Conservation (phyloP, 1,139 yeast genomes). For the Candida sp. region DNA sequence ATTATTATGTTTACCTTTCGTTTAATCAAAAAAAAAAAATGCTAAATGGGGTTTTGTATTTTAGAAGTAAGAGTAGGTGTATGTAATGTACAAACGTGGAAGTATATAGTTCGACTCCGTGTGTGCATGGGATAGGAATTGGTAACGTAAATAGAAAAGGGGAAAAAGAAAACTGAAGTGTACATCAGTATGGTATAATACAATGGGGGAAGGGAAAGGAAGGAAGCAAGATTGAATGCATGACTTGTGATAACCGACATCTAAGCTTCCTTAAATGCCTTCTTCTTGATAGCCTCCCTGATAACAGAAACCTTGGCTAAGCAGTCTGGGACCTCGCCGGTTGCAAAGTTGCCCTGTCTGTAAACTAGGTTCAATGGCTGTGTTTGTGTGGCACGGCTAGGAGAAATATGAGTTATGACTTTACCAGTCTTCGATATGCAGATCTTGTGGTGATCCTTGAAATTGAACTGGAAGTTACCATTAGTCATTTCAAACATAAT, state of each 20-base stretch:
- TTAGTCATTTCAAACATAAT: constrained; percentile 95
- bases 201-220: background rate
- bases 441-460: constrained; percentile 92
- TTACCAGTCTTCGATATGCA: constrained; percentile 79
- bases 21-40: background rate
- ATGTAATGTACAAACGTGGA: too few relatives aligned
- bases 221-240: too few relatives aligned
- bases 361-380: constrained; percentile 64
- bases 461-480: constrained; percentile 93
- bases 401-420: constrained; percentile 82
- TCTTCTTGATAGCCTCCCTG: constrained; percentile 45
- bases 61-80: background rate
- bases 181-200: constrained; percentile 2
- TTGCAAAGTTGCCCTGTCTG: constrained; percentile 66
- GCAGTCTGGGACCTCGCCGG: constrained; percentile 56
- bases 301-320: constrained; percentile 39
- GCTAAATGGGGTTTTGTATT: background rate
- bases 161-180: background rate
- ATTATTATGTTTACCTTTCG: background rate
- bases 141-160: background rate
- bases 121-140: constrained; percentile 1
- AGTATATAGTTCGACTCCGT: too few relatives aligned
- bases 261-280: constrained; percentile 37
- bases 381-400: constrained; percentile 74
- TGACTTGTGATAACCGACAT: too few relatives aligned